These are phyloP conservation scores for Orbilia brochopaga DNA, from an alignment of 2,329 filamentous ascomycete genomes.

Conservation along the genomic window DNA sequence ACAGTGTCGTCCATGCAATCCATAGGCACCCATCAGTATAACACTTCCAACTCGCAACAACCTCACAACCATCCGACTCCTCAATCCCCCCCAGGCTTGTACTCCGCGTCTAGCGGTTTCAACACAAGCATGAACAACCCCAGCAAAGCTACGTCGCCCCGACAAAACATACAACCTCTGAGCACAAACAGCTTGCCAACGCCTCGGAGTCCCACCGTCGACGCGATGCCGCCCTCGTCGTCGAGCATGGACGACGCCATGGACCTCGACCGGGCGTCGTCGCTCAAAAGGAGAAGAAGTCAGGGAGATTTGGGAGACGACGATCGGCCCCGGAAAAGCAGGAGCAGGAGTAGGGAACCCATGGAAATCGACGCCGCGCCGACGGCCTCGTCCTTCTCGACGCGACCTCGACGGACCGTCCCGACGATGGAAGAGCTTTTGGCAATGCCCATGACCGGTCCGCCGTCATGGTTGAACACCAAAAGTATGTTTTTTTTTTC, in stretches of 20 bases:
- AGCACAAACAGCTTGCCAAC: constrained; percentile 45
- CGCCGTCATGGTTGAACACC: constrained; percentile 47
- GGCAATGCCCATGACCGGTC: constrained; percentile 49
- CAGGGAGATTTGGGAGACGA: constrained; percentile 46
- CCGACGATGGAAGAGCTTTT: constrained; percentile 49
- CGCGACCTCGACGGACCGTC: constrained; percentile 36
- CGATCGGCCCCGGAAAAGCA: constrained; percentile 44
- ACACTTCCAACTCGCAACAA: constrained; percentile 50
- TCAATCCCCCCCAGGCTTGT: constrained; percentile 46
- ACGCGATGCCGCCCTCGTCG: constrained; percentile 23
- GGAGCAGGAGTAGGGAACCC: constrained; percentile 43
- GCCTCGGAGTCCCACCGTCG: constrained; percentile 40
- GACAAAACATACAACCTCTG: constrained; percentile 23
- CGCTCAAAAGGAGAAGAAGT: constrained; percentile 47
- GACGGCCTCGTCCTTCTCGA: constrained; percentile 29
- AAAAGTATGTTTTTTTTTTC: constrained; percentile 44
- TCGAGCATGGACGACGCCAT: constrained; percentile 39
- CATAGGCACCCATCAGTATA: constrained; percentile 51
- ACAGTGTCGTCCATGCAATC: constrained; percentile 49
- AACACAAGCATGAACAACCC: constrained; percentile 43
- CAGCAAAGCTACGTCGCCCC: constrained; percentile 43
- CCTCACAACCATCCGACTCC: constrained; percentile 49
- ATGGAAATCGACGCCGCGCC: constrained; percentile 44
- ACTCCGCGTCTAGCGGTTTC: constrained; percentile 51
- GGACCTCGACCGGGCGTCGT: constrained; percentile 36